Evolutionary conservation across 805 yeast genomes (phyloP).

Genomic region (Spathaspora sp.): DNA sequence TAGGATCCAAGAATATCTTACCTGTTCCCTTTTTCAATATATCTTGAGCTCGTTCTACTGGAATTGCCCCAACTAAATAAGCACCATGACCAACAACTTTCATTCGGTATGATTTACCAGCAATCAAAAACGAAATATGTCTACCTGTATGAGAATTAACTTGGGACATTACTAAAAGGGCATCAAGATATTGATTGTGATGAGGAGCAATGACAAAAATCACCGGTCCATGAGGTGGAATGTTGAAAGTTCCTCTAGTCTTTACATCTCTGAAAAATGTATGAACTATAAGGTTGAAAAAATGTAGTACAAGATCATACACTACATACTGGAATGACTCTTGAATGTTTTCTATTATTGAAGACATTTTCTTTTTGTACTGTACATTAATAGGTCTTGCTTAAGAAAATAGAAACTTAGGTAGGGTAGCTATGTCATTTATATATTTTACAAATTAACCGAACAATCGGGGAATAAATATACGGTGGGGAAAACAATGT

Average conservation of each 20-base stretch:
- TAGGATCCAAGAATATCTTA: slow-evolving; percentile 20
- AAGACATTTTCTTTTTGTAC: background rate
- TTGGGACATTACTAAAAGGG: slow-evolving; percentile 32
- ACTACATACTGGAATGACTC: background rate
- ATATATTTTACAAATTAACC: background rate
- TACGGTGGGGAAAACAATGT: too few species aligned
- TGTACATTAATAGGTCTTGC: background rate
- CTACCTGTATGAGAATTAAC: slow-evolving; percentile 29
- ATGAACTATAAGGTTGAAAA: slow-evolving; percentile 32
- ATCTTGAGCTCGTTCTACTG: slow-evolving; percentile 43
- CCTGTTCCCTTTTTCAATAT: slow-evolving; percentile 27
- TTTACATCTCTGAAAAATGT: slow-evolving; percentile 40
- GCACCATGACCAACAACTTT: slow-evolving; percentile 30
- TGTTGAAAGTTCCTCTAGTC: slow-evolving; percentile 34
- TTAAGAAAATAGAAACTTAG: background rate
- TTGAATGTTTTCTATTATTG: background rate
- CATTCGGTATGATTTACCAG: slow-evolving; percentile 31
- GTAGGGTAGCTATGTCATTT: background rate
- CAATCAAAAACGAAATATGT: slow-evolving; percentile 33
- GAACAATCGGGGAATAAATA: background rate
- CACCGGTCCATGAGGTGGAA: slow-evolving; percentile 35
- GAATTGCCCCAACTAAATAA: slow-evolving; percentile 31
- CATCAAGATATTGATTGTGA: slow-evolving; percentile 41
- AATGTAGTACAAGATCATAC: slow-evolving; percentile 29
- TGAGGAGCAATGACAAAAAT: slow-evolving; percentile 43